phyloP scores from a whole-genome alignment of 2,329 filamentous ascomycete species.

The Teratosphaeria epicoccoides region DNA sequence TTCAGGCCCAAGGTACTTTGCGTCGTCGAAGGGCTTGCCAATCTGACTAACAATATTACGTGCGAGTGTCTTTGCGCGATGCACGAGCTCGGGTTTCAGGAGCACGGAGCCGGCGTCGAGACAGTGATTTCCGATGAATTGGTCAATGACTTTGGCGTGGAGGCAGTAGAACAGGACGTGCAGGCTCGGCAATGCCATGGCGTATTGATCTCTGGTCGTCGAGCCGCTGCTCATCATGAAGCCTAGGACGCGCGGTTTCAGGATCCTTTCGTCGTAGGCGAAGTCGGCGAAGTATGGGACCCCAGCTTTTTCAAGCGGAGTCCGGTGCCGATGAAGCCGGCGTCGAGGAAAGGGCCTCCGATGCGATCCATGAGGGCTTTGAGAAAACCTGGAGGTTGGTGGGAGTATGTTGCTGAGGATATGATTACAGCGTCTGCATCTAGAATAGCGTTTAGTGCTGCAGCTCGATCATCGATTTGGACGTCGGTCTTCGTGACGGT shows the following conservation, averaged over 20 bases:
- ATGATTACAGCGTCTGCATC: slow-evolving; percentile 10
- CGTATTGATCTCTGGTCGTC: slow-evolving; percentile 5
- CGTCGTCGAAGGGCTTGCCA: slow-evolving; percentile 6
- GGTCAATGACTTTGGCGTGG: slow-evolving; percentile 6
- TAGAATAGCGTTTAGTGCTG: slow-evolving; percentile 8
- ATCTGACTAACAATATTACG: slow-evolving; percentile 5
- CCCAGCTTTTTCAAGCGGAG: slow-evolving; percentile 1
- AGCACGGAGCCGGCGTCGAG: slow-evolving; percentile 1
- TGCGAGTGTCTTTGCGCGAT: neutral
- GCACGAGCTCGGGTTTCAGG: neutral
- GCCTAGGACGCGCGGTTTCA: slow-evolving; percentile 4
- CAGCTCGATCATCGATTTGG: slow-evolving; percentile 7
- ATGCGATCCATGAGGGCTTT: slow-evolving; percentile 8
- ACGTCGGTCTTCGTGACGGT: neutral
- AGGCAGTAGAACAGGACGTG: slow-evolving; percentile 6
- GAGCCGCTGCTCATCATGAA: slow-evolving; percentile 7
- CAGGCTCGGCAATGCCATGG: slow-evolving; percentile 6
- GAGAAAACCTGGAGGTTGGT: slow-evolving; percentile 7
- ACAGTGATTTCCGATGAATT: slow-evolving; percentile 2
- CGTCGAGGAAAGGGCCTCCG: slow-evolving; percentile 3
- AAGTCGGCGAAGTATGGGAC: slow-evolving; percentile 1
- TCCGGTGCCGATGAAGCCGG: slow-evolving; percentile 1
- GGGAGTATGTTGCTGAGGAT: slow-evolving; percentile 6
- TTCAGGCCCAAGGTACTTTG: slow-evolving; percentile 2
- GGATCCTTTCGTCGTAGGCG: slow-evolving; percentile 1